These are phyloP conservation scores for Erythrophleum fordii DNA, from an alignment of 306 rosid genomes.

Conservation along the genomic window DNA sequence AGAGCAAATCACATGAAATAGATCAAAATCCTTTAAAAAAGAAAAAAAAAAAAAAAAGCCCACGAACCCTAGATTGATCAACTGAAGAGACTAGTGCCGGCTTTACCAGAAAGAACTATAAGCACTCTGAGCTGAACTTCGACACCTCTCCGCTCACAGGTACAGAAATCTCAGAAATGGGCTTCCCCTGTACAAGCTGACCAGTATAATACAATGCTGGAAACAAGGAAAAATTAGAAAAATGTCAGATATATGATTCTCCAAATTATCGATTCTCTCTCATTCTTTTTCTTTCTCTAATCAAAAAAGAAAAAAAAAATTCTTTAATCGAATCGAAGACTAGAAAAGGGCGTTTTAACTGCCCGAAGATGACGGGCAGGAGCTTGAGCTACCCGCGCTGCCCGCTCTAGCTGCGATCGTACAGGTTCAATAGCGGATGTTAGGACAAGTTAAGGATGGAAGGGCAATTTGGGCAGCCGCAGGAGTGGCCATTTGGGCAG, in stretches of 20 bases:
- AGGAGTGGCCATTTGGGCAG: conserved; percentile 39
- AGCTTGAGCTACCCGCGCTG: conserved; percentile 43
- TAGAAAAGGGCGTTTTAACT: conserved; percentile 39
- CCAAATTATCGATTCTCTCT: conserved; percentile 47
- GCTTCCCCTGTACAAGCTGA: conserved; percentile 53
- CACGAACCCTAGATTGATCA: conserved; percentile 45
- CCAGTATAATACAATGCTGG: conserved; percentile 63
- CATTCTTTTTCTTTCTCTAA: conserved; percentile 1
- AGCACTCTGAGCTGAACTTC: conserved; percentile 49
- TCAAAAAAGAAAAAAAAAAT: not conserved
- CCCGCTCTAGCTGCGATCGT: conserved; percentile 29
- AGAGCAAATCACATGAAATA: conserved; percentile 53
- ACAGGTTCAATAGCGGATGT: not conserved
- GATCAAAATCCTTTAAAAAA: conserved; percentile 35
- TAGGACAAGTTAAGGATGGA: not conserved
- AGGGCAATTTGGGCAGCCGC: conserved; percentile 50
- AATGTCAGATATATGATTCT: conserved; percentile 23
- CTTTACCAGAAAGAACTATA: conserved; percentile 40
- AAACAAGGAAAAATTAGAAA: conserved; percentile 9
- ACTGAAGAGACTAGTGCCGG: conserved; percentile 33
- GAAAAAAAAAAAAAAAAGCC: not conserved
- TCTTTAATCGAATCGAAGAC: conserved; percentile 32
- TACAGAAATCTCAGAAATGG: conserved; percentile 60
- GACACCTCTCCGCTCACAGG: conserved; percentile 65
- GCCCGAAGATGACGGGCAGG: conserved; percentile 53